Conservation (phyloP, 1,139 yeast species). For the Lodderomyces beijingensis region DNA sequence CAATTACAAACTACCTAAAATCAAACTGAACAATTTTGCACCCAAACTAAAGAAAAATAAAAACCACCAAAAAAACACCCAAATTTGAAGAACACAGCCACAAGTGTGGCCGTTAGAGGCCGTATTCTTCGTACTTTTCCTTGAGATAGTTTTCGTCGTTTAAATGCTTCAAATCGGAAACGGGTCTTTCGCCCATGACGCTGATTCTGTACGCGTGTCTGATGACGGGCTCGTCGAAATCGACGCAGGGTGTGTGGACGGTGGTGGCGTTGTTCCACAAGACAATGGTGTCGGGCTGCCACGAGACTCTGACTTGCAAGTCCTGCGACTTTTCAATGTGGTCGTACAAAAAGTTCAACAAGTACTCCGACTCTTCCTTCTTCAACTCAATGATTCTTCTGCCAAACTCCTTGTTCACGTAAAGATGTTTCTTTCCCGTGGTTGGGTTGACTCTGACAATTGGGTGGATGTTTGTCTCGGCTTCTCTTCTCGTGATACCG, state of each 20-base stretch:
- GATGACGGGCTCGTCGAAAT: conserved; percentile 19
- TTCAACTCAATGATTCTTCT: conserved; percentile 24
- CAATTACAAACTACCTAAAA: too few relatives aligned
- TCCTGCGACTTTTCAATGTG: conserved; percentile 38
- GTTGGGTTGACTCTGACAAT: conserved; percentile 26
- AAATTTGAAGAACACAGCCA: too few relatives aligned
- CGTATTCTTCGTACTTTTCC: conserved; percentile 11
- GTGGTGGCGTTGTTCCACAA: conserved; percentile 24
- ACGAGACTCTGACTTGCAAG: conserved; percentile 52
- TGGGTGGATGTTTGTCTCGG: conserved; percentile 27
- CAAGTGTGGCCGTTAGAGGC: conserved; percentile 5
- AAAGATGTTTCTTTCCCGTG: conserved; percentile 21
- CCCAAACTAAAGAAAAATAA: too few relatives aligned
- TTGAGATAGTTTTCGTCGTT: conserved; percentile 15
- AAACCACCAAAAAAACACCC: too few relatives aligned
- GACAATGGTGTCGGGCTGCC: conserved; percentile 43
- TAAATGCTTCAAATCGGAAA: conserved; percentile 18
- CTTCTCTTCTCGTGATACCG: conserved; percentile 23
- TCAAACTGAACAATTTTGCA: too few relatives aligned
- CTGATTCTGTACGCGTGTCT: conserved; percentile 33
- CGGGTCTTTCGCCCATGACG: conserved; percentile 29
- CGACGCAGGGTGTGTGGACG: conserved; percentile 22
- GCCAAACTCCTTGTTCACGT: conserved; percentile 23
- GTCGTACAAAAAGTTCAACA: conserved; percentile 21
- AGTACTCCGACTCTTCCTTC: conserved; percentile 23